Conservation (phyloP, 805 yeast species). For the Gaillardinia entomophila region DNA sequence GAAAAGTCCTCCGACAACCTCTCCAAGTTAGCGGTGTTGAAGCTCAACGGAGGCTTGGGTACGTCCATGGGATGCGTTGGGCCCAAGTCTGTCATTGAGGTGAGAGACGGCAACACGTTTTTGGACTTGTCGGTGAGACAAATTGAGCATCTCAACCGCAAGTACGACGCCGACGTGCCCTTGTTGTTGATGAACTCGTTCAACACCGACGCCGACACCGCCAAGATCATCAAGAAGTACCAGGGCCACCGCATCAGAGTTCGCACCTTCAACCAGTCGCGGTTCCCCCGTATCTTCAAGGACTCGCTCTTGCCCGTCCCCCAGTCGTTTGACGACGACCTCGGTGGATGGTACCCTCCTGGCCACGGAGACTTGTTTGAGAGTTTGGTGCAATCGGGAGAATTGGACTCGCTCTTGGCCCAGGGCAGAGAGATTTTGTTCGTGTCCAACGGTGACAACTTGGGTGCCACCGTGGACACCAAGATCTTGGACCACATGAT, state of each 20-base stretch:
- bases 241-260: constrained; percentile 94
- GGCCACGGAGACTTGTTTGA: constrained; percentile 99
- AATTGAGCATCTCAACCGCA: constrained; percentile 89
- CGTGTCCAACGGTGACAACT: constrained; percentile 96
- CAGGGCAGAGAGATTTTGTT: constrained; percentile 94
- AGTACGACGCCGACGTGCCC: constrained; percentile 89
- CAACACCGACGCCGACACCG: constrained; percentile 95
- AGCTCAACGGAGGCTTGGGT: constrained; percentile 97
- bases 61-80: constrained; percentile 99
- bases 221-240: constrained; percentile 90
- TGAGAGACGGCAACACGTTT: constrained; percentile 96
- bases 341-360: constrained; percentile 98
- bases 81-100: constrained; percentile 96
- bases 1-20: constrained; percentile 41
- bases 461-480: constrained; percentile 96
- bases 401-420: constrained; percentile 79
- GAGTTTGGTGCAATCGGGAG: constrained; percentile 82
- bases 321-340: constrained; percentile 58
- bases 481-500: constrained; percentile 89
- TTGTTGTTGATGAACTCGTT: constrained; percentile 96
- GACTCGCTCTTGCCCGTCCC: constrained; percentile 97
- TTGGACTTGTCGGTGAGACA: constrained; percentile 94
- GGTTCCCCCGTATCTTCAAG: constrained; percentile 91
- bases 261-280: constrained; percentile 95
- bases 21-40: constrained; percentile 86